phyloP scores from a whole-genome alignment of 257 asterid species.

The Nicotiana tomentosiformis region DNA sequence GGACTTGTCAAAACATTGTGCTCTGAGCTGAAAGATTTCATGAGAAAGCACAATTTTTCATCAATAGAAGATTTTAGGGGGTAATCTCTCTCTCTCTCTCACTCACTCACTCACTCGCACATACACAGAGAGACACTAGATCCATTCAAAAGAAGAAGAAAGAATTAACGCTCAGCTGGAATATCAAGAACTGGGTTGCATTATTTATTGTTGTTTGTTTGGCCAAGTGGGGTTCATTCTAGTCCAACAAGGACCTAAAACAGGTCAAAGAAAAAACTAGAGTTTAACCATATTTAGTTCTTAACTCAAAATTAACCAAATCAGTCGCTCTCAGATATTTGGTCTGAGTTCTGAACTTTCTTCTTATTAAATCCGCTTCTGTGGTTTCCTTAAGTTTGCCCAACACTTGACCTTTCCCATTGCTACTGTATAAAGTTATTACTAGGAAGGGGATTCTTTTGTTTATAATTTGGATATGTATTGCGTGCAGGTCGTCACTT shows the following conservation, averaged over 20 bases:
- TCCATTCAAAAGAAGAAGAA: not conserved
- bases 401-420: not conserved
- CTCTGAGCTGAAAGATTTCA: conserved; percentile 81
- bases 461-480: not conserved
- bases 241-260: not conserved
- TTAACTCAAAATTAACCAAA: not conserved
- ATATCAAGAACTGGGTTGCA: not conserved
- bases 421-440: not conserved
- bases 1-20: conserved; percentile 76
- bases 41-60: conserved; percentile 68
- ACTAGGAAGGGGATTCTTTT: not conserved
- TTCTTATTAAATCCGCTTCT: not conserved
- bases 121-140: not conserved
- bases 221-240: not conserved
- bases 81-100: conserved; percentile 27
- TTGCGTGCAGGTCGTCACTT: conserved; percentile 50
- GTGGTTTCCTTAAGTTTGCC: not conserved
- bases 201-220: not conserved
- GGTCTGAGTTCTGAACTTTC: not conserved
- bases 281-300: not conserved
- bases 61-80: conserved; percentile 81
- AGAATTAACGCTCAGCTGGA: not conserved
- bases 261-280: not conserved
- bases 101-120: not conserved
- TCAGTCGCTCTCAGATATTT: no score